These are phyloP conservation scores for Thermothelomyces thermophilus DNA, from an alignment of 2,329 filamentous ascomycete genomes.

Conservation along the genomic window DNA sequence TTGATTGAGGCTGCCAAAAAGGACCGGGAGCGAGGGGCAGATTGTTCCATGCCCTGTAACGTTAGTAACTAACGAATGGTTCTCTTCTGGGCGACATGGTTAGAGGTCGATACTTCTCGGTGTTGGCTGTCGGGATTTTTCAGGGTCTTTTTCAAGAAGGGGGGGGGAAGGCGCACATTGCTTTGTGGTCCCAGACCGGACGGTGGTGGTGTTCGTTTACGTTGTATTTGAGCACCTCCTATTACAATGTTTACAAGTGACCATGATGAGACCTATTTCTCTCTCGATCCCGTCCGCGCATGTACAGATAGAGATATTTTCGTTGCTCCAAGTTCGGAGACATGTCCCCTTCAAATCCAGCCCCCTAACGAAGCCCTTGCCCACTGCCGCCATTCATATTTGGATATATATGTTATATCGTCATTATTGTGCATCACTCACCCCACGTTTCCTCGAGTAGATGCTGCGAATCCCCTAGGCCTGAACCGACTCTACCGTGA, in stretches of 20 bases:
- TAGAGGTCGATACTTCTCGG: background rate
- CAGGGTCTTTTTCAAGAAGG: constrained; percentile 4
- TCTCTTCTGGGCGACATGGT: background rate
- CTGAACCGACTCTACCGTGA: constrained; percentile 14
- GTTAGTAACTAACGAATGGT: constrained; percentile 7
- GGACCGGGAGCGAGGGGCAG: background rate
- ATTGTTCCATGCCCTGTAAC: background rate
- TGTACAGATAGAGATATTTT: too few species aligned
- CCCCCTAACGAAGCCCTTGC: background rate
- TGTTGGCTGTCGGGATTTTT: background rate
- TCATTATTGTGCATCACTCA: constrained; percentile 5
- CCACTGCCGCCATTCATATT: too few species aligned
- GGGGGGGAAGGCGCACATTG: constrained; percentile 2
- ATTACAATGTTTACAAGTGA: background rate
- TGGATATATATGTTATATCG: too few species aligned
- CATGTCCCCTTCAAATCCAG: background rate
- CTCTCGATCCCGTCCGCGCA: background rate
- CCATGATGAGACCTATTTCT: background rate
- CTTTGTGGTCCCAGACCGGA: background rate
- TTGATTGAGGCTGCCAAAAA: background rate
- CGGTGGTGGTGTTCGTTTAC: background rate
- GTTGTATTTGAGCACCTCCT: background rate
- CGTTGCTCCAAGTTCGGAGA: too few species aligned
- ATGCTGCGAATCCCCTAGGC: constrained; percentile 16
- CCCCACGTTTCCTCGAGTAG: constrained; percentile 22